These are phyloP conservation scores for Mucor indicus DNA, from an alignment of 371 early-diverging fungal species.

Conservation along the genomic window DNA sequence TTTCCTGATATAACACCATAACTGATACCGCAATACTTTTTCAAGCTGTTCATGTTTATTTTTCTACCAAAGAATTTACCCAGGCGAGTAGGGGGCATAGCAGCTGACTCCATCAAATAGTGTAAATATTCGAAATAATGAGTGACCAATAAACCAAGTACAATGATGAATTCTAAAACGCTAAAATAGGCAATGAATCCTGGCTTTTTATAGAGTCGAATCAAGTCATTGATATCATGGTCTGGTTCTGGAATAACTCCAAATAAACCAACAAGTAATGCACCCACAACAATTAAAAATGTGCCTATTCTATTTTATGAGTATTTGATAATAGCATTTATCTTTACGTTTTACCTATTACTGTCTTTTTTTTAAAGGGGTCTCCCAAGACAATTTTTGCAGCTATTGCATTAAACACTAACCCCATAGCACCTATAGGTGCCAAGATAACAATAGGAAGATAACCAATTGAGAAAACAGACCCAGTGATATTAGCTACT, in stretches of 20 bases:
- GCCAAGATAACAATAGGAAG: conserved; percentile 84
- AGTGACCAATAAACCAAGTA: conserved; percentile 47
- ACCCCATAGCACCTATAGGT: conserved; percentile 74
- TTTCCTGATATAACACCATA: conserved; percentile 73
- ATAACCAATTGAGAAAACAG: conserved; percentile 74
- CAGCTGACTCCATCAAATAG: conserved; percentile 8
- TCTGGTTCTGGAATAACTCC: conserved; percentile 77
- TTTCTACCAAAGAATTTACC: too few species aligned
- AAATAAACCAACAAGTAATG: conserved; percentile 70
- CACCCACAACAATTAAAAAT: conserved; percentile 65
- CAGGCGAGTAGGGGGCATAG: not conserved
- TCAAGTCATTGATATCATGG: conserved; percentile 71
- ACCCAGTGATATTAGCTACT: conserved; percentile 67
- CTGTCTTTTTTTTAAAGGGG: conserved; percentile 60
- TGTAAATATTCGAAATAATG: conserved; percentile 49
- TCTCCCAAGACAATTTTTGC: conserved; percentile 67
- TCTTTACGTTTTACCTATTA: too few species aligned
- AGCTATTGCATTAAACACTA: conserved; percentile 79
- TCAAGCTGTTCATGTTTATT: conserved; percentile 28
- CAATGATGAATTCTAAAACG: conserved; percentile 52
- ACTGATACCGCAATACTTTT: conserved; percentile 42
- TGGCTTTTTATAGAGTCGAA: conserved; percentile 67
- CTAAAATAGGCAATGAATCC: conserved; percentile 72
- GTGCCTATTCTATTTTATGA: conserved; percentile 44
- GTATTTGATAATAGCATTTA: not conserved